Conservation (phyloP, 2,329 filamentous ascomycete genomes). For the Thelonectria discophora region DNA sequence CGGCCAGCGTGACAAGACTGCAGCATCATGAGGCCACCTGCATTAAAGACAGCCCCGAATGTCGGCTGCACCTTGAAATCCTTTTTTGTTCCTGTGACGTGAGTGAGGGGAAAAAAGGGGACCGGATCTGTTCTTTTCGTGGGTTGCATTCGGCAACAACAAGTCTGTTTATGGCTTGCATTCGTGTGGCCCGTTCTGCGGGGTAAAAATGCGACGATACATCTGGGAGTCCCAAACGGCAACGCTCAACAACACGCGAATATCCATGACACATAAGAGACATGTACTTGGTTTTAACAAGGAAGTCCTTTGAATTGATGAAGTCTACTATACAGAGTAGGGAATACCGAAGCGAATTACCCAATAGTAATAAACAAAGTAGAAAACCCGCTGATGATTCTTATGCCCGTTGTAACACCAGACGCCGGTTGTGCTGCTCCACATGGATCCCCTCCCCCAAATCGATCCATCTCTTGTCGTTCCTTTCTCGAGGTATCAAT, state of each 20-base stretch:
- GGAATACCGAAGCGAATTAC: constrained; percentile 7
- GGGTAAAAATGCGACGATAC: constrained; percentile 11
- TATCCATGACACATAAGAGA: constrained; percentile 33
- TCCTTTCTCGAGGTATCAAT: constrained; percentile 19
- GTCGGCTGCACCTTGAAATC: not conserved
- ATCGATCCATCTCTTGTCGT: not conserved
- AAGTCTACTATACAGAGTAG: constrained; percentile 32
- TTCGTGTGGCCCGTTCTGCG: constrained; percentile 27
- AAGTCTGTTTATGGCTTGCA: constrained; percentile 15
- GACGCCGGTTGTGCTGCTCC: constrained; percentile 12
- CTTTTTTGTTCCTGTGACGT: constrained; percentile 6
- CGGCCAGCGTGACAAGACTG: constrained; percentile 27
- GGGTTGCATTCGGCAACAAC: constrained; percentile 8
- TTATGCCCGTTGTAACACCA: constrained; percentile 17
- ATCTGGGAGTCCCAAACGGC: constrained; percentile 31
- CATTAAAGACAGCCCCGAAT: not conserved
- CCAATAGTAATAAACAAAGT: not conserved
- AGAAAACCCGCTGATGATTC: not conserved
- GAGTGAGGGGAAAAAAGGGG: not conserved
- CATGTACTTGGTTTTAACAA: constrained; percentile 12
- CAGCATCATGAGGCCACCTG: constrained; percentile 6
- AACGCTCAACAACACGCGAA: constrained; percentile 7
- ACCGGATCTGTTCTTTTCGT: no score
- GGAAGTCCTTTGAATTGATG: constrained; percentile 17
- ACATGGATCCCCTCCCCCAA: not conserved